phyloP scores from a whole-genome alignment of 2,329 filamentous ascomycete species.

The Rugonectria rugulosa region DNA sequence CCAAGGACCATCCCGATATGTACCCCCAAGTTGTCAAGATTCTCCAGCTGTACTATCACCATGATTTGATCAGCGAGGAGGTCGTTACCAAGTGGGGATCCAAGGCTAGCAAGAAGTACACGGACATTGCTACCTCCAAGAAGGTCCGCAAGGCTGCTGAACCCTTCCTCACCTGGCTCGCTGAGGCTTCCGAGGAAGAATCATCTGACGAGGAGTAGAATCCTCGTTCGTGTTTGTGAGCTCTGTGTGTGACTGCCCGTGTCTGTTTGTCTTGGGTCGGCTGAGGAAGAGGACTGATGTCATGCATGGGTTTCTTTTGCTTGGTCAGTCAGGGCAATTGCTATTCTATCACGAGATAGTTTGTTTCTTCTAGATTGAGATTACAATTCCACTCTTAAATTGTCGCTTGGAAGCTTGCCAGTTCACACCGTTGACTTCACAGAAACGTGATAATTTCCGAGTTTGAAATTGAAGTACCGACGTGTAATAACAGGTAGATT shows the following conservation, averaged over 20 bases:
- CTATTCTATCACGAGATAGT: constrained; percentile 17
- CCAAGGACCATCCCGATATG: constrained; percentile 82
- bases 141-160: constrained; percentile 95
- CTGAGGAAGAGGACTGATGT: neutral
- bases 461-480: too few relatives aligned
- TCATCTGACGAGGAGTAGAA: constrained; percentile 66
- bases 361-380: constrained; percentile 28
- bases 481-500: neutral
- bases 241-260: constrained; percentile 5
- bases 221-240: neutral
- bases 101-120: constrained; percentile 98
- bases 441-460: too few relatives aligned
- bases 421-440: too few relatives aligned
- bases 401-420: neutral
- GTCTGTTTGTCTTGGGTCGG: constrained; percentile 9
- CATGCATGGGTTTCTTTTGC: constrained; percentile 11
- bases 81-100: constrained; percentile 88
- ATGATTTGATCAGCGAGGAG: constrained; percentile 89
- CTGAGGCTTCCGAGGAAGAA: constrained; percentile 75
- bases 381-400: constrained; percentile 28
- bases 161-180: constrained; percentile 93
- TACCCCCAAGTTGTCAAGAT: constrained; percentile 81
- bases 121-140: constrained; percentile 86
- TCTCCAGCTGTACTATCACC: constrained; percentile 87
- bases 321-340: constrained; percentile 8